Evolutionary conservation across 2,329 filamentous ascomycete genomes (phyloP).

Genomic region (Ceratocystiopsis brevicomis): DNA sequence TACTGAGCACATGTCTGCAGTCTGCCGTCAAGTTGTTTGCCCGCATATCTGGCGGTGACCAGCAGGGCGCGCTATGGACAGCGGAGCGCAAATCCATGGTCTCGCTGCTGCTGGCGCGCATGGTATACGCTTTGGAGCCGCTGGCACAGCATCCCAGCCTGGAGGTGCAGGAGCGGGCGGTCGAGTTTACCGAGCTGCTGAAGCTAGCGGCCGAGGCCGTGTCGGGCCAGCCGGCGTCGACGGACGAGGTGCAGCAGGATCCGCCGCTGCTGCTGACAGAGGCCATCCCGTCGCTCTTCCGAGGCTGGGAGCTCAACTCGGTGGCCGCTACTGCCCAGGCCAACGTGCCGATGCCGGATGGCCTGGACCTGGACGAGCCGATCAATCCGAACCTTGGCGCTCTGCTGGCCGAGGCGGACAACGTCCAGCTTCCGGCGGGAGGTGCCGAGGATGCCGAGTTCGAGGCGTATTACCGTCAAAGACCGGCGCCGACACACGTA

Average conservation of each 20-base stretch:
- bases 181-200: slow-evolving; percentile 80
- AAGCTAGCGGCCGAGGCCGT: slow-evolving; percentile 71
- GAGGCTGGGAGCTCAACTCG: slow-evolving; percentile 76
- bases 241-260: slow-evolving; percentile 37
- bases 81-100: slow-evolving; percentile 53
- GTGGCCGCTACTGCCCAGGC: slow-evolving; percentile 66
- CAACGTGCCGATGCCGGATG: slow-evolving; percentile 64
- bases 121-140: slow-evolving; percentile 65
- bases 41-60: slow-evolving; percentile 43
- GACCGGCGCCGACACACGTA: slow-evolving; percentile 30
- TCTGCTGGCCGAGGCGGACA: slow-evolving; percentile 43
- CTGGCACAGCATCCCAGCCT: slow-evolving; percentile 66
- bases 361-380: slow-evolving; percentile 59
- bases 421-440: slow-evolving; percentile 23
- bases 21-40: slow-evolving; percentile 73
- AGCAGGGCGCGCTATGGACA: slow-evolving; percentile 37
- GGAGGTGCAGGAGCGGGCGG: slow-evolving; percentile 86
- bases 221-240: slow-evolving; percentile 42
- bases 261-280: slow-evolving; percentile 73
- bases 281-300: slow-evolving; percentile 74
- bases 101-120: slow-evolving; percentile 59
- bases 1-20: slow-evolving; percentile 66
- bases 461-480: slow-evolving; percentile 44
- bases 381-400: slow-evolving; percentile 58
- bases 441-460: slow-evolving; percentile 28